Conservation (phyloP, 371 early-diverging fungal species). For the Mucor indicus region DNA sequence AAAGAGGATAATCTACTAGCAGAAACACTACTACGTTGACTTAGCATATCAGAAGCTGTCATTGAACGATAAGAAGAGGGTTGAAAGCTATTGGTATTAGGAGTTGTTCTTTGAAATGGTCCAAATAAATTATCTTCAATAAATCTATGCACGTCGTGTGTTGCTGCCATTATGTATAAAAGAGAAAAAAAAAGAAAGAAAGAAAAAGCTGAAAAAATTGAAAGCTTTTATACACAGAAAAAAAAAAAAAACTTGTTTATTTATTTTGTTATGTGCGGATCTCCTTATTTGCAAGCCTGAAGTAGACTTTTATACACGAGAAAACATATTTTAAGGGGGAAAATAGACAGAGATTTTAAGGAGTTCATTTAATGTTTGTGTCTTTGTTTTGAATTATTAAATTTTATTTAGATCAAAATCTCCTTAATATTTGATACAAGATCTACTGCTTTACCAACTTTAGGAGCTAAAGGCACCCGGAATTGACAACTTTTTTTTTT, state of each 20-base stretch:
- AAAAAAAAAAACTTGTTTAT: constrained; percentile 11
- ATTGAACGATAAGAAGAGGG: constrained; percentile 26
- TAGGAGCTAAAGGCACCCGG: too few species aligned
- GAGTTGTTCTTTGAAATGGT: constrained; percentile 31
- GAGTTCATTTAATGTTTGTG: too few species aligned
- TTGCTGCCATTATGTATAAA: constrained; percentile 17
- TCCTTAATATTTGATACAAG: too few species aligned
- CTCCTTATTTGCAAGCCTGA: too few species aligned
- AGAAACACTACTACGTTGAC: constrained; percentile 10
- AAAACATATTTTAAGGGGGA: not conserved
- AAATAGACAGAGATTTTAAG: not conserved
- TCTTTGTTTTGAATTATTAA: too few species aligned
- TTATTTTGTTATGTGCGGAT: too few species aligned
- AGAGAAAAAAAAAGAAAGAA: constrained; percentile 14
- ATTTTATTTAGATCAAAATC: too few species aligned
- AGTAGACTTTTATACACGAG: not conserved
- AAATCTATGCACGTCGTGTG: constrained; percentile 32
- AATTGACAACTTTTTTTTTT: too few species aligned
- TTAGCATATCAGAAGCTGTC: constrained; percentile 37
- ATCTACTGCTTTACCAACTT: too few species aligned
- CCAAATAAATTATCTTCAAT: constrained; percentile 37
- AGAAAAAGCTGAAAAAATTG: constrained; percentile 8
- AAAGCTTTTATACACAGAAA: too few species aligned
- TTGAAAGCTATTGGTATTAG: too few species aligned
- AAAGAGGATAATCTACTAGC: too few species aligned